Evolutionary conservation across 2,329 filamentous ascomycete species (phyloP).

Genomic region (Leptographium galeiforme): DNA sequence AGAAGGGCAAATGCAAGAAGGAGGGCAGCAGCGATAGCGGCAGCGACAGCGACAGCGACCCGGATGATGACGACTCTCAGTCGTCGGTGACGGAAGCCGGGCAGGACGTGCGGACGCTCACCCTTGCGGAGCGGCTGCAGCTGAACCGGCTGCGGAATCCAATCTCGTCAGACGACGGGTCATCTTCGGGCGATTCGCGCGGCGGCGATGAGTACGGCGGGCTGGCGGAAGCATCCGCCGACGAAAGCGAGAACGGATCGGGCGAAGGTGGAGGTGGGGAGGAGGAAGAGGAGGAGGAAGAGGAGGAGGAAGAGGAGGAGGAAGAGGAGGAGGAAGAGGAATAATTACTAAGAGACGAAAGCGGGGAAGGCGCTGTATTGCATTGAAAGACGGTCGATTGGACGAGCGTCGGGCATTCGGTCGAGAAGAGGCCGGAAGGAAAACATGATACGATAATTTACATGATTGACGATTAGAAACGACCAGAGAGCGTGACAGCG

Average conservation of each 20-base stretch:
- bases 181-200: background rate
- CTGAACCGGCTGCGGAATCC: conserved; percentile 1
- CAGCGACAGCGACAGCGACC: background rate
- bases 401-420: too few relatives aligned
- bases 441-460: too few relatives aligned
- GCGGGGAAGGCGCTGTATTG: background rate
- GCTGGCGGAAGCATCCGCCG: background rate
- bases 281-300: background rate
- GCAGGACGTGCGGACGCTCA: conserved; percentile 1
- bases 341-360: background rate
- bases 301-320: background rate
- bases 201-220: background rate
- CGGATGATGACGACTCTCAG: background rate
- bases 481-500: too few relatives aligned
- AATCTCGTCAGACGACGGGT: background rate
- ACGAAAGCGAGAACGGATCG: background rate
- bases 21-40: background rate
- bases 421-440: too few relatives aligned
- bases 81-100: background rate
- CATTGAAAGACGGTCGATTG: too few relatives aligned
- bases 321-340: background rate
- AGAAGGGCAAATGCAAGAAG: background rate
- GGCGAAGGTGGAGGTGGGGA: background rate
- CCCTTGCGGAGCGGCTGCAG: conserved; percentile 5
- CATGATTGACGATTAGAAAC: too few relatives aligned